Percentiles rank a stretch among this genome's conserved stretches.
These are phyloP conservation scores for Nicotiana attenuata DNA, from an alignment of 257 asterid species.

Conservation along the genomic window DNA sequence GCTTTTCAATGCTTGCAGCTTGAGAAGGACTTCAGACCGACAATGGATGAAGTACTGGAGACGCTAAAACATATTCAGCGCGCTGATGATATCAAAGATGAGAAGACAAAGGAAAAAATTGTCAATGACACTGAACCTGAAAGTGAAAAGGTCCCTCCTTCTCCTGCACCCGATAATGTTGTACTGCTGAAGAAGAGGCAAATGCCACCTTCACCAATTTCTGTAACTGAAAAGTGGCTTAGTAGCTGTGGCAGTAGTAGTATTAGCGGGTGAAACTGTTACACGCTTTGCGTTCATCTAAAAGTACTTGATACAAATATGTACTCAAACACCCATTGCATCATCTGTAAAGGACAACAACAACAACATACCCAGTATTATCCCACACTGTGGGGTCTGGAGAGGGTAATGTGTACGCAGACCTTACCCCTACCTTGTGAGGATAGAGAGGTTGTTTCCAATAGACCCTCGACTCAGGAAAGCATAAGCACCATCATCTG, in stretches of 20 bases:
- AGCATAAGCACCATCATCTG: too few species aligned
- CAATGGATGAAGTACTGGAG: slow-evolving; percentile 58
- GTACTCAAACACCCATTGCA: neutral
- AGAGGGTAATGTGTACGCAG: too few species aligned
- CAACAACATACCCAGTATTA: too few species aligned
- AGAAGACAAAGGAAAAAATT: neutral
- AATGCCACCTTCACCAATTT: slow-evolving; percentile 29
- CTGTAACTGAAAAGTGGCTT: slow-evolving; percentile 42
- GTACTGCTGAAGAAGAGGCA: slow-evolving; percentile 32
- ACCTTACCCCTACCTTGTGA: too few species aligned
- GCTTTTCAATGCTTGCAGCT: slow-evolving; percentile 69
- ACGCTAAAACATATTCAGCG: slow-evolving; percentile 35
- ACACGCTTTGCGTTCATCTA: neutral
- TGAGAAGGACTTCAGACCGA: slow-evolving; percentile 67
- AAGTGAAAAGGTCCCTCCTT: slow-evolving; percentile 11
- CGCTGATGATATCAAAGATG: slow-evolving; percentile 16
- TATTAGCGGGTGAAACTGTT: slow-evolving; percentile 23
- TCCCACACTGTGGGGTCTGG: too few species aligned
- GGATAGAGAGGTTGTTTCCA: too few species aligned
- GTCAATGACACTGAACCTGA: neutral
- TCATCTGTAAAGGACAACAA: too few species aligned
- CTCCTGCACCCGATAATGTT: slow-evolving; percentile 35
- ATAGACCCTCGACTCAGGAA: too few species aligned
- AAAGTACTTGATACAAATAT: neutral
- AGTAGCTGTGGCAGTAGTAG: slow-evolving; percentile 33